Evolutionary conservation across 2,329 filamentous ascomycete genomes (phyloP).

Genomic region (Aspergillus fumigatiaffinis): DNA sequence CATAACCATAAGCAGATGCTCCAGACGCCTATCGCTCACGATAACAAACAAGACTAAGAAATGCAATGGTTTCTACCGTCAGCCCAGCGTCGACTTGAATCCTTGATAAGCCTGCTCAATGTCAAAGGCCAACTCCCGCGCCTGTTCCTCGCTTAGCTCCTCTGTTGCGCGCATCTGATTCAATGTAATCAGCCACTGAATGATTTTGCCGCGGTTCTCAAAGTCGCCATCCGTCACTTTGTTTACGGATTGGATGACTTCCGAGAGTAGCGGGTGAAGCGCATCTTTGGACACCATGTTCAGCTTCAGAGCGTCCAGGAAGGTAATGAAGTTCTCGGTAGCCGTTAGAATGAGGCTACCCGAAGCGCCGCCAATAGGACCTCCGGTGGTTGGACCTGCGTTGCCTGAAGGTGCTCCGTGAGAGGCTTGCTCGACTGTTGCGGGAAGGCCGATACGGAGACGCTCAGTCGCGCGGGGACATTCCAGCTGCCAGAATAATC

Average conservation of each 20-base stretch:
- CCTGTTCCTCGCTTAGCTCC: conserved; percentile 81
- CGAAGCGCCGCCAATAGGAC: conserved; percentile 42
- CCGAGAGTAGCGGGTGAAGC: conserved; percentile 88
- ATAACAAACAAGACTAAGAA: not conserved
- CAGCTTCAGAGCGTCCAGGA: conserved; percentile 89
- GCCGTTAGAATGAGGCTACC: conserved; percentile 75
- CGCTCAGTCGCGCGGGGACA: conserved; percentile 91
- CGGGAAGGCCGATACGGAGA: conserved; percentile 85
- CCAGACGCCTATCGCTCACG: conserved; percentile 11
- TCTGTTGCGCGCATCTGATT: conserved; percentile 98
- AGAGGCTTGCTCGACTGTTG: conserved; percentile 64
- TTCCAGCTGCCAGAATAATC: conserved; percentile 63
- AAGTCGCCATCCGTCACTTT: conserved; percentile 95
- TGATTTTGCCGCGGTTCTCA: conserved; percentile 92
- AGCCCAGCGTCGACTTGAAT: conserved; percentile 76
- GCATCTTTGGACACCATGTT: conserved; percentile 93
- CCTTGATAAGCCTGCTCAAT: conserved; percentile 93
- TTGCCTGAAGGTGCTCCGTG: conserved; percentile 45
- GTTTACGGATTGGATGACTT: conserved; percentile 96
- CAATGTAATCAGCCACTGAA: conserved; percentile 94
- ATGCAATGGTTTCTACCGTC: conserved; percentile 11
- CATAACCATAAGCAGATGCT: conserved; percentile 7
- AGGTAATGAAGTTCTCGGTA: conserved; percentile 97
- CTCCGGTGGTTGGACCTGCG: conserved; percentile 28
- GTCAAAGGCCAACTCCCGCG: conserved; percentile 83